Percentiles rank a stretch among this genome's conserved stretches.
Evolutionary conservation across 495 filamentous ascomycete species (phyloP).

Genomic region (Peziza echinospora): DNA sequence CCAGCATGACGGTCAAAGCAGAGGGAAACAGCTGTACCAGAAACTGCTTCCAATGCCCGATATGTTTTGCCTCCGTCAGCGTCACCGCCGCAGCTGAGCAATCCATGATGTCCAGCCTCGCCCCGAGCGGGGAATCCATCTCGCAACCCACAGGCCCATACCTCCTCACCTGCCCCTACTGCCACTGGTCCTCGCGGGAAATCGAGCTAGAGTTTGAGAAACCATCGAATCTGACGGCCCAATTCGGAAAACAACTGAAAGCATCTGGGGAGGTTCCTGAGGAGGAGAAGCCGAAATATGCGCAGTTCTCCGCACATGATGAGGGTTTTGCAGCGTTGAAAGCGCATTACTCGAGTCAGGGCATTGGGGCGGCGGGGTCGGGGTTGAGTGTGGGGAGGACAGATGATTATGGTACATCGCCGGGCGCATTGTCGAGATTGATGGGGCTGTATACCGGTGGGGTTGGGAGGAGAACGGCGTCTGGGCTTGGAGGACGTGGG

Average conservation of each 20-base stretch:
- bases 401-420: slow-evolving; percentile 33
- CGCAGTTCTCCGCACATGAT: slow-evolving; percentile 26
- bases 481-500: slow-evolving; percentile 1
- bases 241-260: slow-evolving; percentile 38
- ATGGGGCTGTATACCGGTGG: slow-evolving; percentile 54
- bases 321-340: slow-evolving; percentile 31
- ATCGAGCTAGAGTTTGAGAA: slow-evolving; percentile 82
- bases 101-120: background rate
- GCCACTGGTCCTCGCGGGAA: slow-evolving; percentile 74
- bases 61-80: slow-evolving; percentile 60
- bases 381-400: background rate
- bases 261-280: slow-evolving; percentile 14
- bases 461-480: slow-evolving; percentile 5
- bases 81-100: slow-evolving; percentile 25
- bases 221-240: slow-evolving; percentile 58
- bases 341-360: slow-evolving; percentile 41
- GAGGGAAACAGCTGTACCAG: slow-evolving; percentile 87
- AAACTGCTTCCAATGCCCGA: slow-evolving; percentile 85
- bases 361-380: slow-evolving; percentile 4
- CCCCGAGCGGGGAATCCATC: slow-evolving; percentile 17
- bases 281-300: slow-evolving; percentile 7
- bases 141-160: slow-evolving; percentile 35
- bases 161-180: slow-evolving; percentile 68
- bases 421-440: slow-evolving; percentile 58
- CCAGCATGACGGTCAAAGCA: slow-evolving; percentile 66